Percentiles rank a stretch among this genome's conserved stretches.
These are phyloP conservation scores for Oenanthe sinensis DNA, from an alignment of 129 eudicot species.

Conservation along the genomic window DNA sequence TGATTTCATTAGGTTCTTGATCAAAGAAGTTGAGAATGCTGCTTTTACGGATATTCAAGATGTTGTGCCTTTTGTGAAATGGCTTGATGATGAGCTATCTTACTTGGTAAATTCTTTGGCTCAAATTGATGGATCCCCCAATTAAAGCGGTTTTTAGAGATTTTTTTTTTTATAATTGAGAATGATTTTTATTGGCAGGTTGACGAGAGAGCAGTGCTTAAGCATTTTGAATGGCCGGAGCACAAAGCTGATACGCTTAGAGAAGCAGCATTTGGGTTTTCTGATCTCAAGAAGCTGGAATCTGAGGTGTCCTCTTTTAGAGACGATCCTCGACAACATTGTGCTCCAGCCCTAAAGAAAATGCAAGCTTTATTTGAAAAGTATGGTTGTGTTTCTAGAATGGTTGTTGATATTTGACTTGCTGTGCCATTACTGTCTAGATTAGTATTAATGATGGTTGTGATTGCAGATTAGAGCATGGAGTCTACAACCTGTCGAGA, in stretches of 20 bases:
- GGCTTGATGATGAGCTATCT: slow-evolving; percentile 97
- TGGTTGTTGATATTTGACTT: neutral
- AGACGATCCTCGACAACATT: slow-evolving; percentile 72
- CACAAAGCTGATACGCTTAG: slow-evolving; percentile 87
- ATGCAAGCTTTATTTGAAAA: slow-evolving; percentile 93
- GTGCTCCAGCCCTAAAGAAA: slow-evolving; percentile 74
- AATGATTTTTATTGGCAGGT: slow-evolving; percentile 33
- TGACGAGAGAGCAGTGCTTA: slow-evolving; percentile 95
- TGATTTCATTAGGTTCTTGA: slow-evolving; percentile 80
- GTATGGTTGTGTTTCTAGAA: slow-evolving; percentile 24
- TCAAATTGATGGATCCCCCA: neutral
- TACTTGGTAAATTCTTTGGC: slow-evolving; percentile 47
- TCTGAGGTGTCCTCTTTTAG: slow-evolving; percentile 66
- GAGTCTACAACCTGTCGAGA: slow-evolving; percentile 74
- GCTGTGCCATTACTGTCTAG: neutral
- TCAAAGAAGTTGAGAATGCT: slow-evolving; percentile 88
- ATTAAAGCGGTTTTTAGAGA: neutral
- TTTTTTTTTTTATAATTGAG: neutral
- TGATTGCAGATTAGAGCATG: slow-evolving; percentile 72
- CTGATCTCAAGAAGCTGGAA: slow-evolving; percentile 82
- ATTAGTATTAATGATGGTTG: neutral
- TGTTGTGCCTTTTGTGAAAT: slow-evolving; percentile 92
- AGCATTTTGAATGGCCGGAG: slow-evolving; percentile 96
- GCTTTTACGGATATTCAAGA: slow-evolving; percentile 82
- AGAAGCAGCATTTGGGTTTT: slow-evolving; percentile 95